A percentile compares a stretch with the other conserved stretches of the same genome.
Evolutionary conservation across 2,329 filamentous ascomycete genomes (phyloP).

Genomic region (Simplicillium sp.): DNA sequence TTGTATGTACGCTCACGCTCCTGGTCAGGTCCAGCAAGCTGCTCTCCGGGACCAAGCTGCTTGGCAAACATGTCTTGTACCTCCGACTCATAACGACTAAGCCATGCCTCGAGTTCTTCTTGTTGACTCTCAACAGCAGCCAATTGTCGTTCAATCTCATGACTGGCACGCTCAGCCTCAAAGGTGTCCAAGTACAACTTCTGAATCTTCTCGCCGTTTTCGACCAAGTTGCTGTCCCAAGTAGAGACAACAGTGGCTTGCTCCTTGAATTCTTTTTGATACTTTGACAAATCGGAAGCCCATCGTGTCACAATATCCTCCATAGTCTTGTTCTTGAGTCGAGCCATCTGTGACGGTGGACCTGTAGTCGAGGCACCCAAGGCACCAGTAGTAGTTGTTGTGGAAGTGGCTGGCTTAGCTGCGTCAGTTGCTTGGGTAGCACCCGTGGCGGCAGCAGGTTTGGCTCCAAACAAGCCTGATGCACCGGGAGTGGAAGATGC

Average conservation of each 20-base stretch:
- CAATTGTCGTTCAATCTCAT: conserved; percentile 89
- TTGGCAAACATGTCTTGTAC: conserved; percentile 81
- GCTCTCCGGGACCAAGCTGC: conserved; percentile 66
- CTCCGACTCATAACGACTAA: conserved; percentile 85
- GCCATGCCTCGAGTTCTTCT: conserved; percentile 76
- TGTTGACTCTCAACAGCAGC: conserved; percentile 86
- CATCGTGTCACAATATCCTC: conserved; percentile 96
- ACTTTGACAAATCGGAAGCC: conserved; percentile 90
- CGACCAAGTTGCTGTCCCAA: conserved; percentile 88
- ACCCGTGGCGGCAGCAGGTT: conserved; percentile 17
- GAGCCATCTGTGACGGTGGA: conserved; percentile 74
- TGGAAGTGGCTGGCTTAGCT: conserved; percentile 17
- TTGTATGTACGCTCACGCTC: conserved; percentile 96
- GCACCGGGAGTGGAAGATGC: conserved; percentile 21
- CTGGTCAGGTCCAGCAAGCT: conserved; percentile 80
- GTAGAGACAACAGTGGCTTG: conserved; percentile 79
- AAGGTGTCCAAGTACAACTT: conserved; percentile 87
- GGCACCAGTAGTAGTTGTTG: conserved; percentile 21
- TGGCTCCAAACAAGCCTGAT: conserved; percentile 22
- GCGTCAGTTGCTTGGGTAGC: conserved; percentile 15
- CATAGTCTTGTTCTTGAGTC: conserved; percentile 97
- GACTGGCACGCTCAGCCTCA: conserved; percentile 85
- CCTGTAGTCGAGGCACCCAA: conserved; percentile 70
- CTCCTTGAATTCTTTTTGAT: conserved; percentile 91
- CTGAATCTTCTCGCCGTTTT: conserved; percentile 91